Evolutionary conservation across 2,329 filamentous ascomycete species (phyloP).

Genomic region (Paecilomyces formosus): DNA sequence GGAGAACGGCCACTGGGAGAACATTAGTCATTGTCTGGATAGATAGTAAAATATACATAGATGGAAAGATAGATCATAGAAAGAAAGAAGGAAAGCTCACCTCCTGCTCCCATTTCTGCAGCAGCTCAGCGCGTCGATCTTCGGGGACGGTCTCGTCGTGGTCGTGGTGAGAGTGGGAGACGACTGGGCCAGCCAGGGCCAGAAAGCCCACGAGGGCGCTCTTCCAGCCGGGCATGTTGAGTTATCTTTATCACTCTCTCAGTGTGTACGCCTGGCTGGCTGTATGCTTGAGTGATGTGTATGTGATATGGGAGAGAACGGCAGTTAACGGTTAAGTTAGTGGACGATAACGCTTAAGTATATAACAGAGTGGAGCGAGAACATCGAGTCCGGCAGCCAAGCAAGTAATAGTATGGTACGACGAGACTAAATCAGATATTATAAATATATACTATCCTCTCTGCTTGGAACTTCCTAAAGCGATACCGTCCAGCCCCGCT

Average conservation of each 20-base stretch:
- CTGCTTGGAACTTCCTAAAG: neutral
- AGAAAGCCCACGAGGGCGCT: slow-evolving; percentile 20
- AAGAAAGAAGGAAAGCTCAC: slow-evolving; percentile 16
- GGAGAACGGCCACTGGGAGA: slow-evolving; percentile 56
- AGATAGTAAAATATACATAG: neutral
- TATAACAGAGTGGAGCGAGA: too few species aligned
- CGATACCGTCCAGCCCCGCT: neutral
- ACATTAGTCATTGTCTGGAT: too few species aligned
- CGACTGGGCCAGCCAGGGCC: slow-evolving; percentile 23
- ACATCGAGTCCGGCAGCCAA: too few species aligned
- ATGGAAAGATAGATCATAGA: neutral
- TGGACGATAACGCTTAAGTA: neutral
- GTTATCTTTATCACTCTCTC: neutral
- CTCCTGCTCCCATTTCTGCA: slow-evolving; percentile 42
- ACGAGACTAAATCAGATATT: too few species aligned
- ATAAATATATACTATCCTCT: too few species aligned
- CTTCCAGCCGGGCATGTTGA: slow-evolving; percentile 20
- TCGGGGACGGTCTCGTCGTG: slow-evolving; percentile 33
- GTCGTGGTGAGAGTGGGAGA: slow-evolving; percentile 33
- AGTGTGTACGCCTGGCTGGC: too few species aligned
- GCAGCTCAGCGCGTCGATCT: slow-evolving; percentile 33
- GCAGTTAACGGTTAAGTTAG: too few species aligned
- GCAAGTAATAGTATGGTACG: too few species aligned
- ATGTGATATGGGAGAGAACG: too few species aligned
- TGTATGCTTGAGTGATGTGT: too few species aligned